Evolutionary conservation across 805 yeast species (phyloP), one percentile per base, ranked within the genome.

Genomic region (Zygotorulaspora chibaensis): DNA sequence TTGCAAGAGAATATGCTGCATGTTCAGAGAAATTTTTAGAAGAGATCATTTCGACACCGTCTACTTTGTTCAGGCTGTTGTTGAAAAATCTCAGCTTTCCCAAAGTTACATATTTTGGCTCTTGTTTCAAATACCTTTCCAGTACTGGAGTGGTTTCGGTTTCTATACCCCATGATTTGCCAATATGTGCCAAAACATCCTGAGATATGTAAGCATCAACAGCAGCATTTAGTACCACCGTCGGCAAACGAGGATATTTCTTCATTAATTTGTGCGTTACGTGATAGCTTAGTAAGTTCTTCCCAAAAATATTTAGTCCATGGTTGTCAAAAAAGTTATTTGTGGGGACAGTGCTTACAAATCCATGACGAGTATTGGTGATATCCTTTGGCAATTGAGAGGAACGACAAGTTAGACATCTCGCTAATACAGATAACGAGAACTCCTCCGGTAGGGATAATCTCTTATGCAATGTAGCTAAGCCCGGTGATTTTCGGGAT

Each of bases 181-280:
- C 96, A 20, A 89, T 70, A 40, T 76, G 77, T 30, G 79, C 70
- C 46, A 93, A 71, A 0, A 88, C 75, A 12, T 73, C 76, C 29
- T 79, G 76, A 3, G 91, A 86, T 60, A 85, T 75, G 61, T 81
- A 86, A 0, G 93, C 76, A 54, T 86, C 83, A 8, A 85, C 81
- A 0, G 95, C 87, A 6, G 82, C 80, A 56, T 82, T 79, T 46
- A 88, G 76, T 23, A 90, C 83, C 8, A 80, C 76, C 50, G 84
- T 75, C 13, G 99, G 99, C 41, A 93, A 74, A 63, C 99, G 79
- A 43, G 99, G 99, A 64, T 89, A 89, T 53, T 77, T 80, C 41
- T 81, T 67, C 56, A 88, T 69, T 48, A 91, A 71, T 55, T 84
- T 70, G 64, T 88, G 95, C 16, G 85, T 75, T 3, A 81, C 84